Evolutionary conservation across 345 rosid species (phyloP).

Genomic region (Triadica sebifera): DNA sequence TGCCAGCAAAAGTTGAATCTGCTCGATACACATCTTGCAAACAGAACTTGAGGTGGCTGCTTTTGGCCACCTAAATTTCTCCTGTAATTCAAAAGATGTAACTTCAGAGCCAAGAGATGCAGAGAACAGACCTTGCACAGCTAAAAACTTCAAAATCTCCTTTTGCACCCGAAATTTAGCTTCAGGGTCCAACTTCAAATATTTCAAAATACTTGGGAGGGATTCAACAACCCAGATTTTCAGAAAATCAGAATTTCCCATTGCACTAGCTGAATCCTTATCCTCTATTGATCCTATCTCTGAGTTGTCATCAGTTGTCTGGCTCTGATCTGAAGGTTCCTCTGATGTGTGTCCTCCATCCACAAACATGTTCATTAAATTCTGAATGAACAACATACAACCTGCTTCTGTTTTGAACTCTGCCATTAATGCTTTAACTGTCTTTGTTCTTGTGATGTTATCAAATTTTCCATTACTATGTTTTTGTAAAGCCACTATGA

Average conservation of each 20-base stretch:
- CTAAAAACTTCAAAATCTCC: conserved; percentile 83
- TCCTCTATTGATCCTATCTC: conserved; percentile 82
- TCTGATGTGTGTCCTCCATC: conserved; percentile 74
- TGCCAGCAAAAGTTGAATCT: conserved; percentile 76
- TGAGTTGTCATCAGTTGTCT: conserved; percentile 99
- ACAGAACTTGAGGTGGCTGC: conserved; percentile 64
- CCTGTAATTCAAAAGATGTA: conserved; percentile 93
- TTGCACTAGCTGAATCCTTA: conserved; percentile 55
- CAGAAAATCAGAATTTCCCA: conserved; percentile 64
- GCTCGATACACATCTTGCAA: conserved; percentile 87
- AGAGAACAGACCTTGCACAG: conserved; percentile 91
- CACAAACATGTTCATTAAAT: conserved; percentile 70
- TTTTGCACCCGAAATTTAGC: conserved; percentile 70
- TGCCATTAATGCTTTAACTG: conserved; percentile 71
- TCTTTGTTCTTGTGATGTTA: conserved; percentile 60
- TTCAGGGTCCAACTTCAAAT: conserved; percentile 65
- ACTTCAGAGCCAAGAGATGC: conserved; percentile 95
- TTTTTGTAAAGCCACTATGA: conserved; percentile 76
- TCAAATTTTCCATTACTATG: conserved; percentile 93
- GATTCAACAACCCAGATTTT: conserved; percentile 92
- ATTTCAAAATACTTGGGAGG: conserved; percentile 67
- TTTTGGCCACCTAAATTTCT: conserved; percentile 96
- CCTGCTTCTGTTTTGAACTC: conserved; percentile 81
- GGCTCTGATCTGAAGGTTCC: conserved; percentile 97
- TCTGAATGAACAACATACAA: conserved; percentile 75